Percentiles rank a stretch among this genome's conserved stretches.
Evolutionary conservation across 257 asterid species (phyloP).

Genomic region (Knoxia roxburghii): DNA sequence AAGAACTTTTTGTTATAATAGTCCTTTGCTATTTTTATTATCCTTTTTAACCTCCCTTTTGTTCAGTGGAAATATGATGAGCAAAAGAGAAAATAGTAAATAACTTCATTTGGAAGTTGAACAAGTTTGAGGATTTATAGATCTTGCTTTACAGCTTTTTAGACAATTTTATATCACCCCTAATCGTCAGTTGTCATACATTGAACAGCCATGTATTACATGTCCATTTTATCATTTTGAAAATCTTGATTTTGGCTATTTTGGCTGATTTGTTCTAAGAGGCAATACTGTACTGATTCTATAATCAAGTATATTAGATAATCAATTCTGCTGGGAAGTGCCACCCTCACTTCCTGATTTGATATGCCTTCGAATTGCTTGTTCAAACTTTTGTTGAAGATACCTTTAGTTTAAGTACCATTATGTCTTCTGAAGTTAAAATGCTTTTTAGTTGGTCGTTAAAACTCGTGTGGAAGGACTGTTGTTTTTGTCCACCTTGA

Average conservation of each 20-base stretch:
- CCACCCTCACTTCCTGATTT: too few species aligned
- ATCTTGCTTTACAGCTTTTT: neutral
- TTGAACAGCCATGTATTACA: neutral
- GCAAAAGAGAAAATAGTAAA: neutral
- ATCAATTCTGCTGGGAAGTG: too few species aligned
- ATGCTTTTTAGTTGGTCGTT: too few species aligned
- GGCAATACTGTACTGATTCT: neutral
- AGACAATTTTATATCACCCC: too few species aligned
- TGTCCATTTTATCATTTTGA: neutral
- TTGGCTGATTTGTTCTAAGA: neutral
- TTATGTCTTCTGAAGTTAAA: too few species aligned
- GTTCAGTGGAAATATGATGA: neutral
- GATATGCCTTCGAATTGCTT: neutral
- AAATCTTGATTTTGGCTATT: neutral
- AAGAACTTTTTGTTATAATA: neutral
- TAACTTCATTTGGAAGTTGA: neutral
- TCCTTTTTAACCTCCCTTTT: neutral
- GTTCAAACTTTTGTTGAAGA: too few species aligned
- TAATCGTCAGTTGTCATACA: neutral
- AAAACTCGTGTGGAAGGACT: too few species aligned
- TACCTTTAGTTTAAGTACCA: too few species aligned
- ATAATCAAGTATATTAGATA: neutral
- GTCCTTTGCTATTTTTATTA: neutral
- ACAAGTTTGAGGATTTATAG: neutral
- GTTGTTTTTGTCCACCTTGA: too few species aligned